Evolutionary conservation across 495 filamentous ascomycete genomes (phyloP), one percentile per base, ranked within the genome.

Genomic region (Penicillium coffeae): DNA sequence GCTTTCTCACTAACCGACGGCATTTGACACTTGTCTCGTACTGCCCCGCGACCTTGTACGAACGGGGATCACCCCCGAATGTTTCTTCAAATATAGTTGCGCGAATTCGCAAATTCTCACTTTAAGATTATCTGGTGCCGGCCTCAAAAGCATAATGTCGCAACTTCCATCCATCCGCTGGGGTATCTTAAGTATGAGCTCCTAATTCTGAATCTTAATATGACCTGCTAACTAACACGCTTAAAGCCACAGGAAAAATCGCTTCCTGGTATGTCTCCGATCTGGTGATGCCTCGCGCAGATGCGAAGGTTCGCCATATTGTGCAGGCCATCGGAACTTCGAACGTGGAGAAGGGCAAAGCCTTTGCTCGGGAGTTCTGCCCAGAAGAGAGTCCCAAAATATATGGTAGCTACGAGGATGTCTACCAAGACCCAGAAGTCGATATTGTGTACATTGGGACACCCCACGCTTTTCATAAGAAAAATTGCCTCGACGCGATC

Each of bases 391-490:
- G 21, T 12, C 14, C 21, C 2, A 19, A 37, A 21, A 7, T n/a
- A 10, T 51, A 59, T 13, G 51, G 47, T 10, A 39, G 47, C 16
- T 59, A 59, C 38, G 35, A 48, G 43, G 51, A 40, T 1, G 30
- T 59, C 3, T 36, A 55, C 4, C 32, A 41, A 8, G 55, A 59
- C 15, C 19, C 51, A 7, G 39, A 47, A 9, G 33, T 59, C 35
- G 55, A 59, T 13, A 51, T 51, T 13, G 52, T 59, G 14, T 55
- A 59, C 35, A 46, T 55, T 1, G 48, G 41, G 2, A 55, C 52
- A 2, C 55, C 55, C 7, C 48, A 59, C 15, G 47, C 41, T 6
- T 33, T 51, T 20, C 55, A 59, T 33, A 55, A 47, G 15, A 21
- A 59, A 38, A 45, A 34, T 21, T 38, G 38, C 18, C 21, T 39